These are phyloP conservation scores for Trichoderma citrinoviride DNA, from an alignment of 2,329 filamentous ascomycete species.

Conservation along the genomic window DNA sequence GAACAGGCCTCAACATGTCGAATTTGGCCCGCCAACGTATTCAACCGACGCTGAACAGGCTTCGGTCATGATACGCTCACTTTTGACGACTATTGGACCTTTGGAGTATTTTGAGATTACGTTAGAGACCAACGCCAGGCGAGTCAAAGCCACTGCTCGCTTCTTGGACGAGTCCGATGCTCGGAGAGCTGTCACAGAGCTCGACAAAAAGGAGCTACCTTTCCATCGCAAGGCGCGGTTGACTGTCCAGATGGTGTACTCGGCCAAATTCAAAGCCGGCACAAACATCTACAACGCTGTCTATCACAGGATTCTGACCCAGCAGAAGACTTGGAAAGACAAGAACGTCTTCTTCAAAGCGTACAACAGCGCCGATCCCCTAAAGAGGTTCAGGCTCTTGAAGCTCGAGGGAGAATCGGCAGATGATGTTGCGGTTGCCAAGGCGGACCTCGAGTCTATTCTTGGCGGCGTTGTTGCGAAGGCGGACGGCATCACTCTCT, in stretches of 20 bases:
- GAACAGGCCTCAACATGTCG: neutral
- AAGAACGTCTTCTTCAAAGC: neutral
- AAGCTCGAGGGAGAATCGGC: slow-evolving; percentile 10
- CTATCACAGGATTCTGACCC: slow-evolving; percentile 30
- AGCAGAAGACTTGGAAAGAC: neutral
- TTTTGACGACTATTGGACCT: slow-evolving; percentile 33
- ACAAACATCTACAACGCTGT: slow-evolving; percentile 35
- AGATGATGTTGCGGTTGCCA: neutral
- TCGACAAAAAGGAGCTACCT: slow-evolving; percentile 30
- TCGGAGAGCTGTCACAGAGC: slow-evolving; percentile 24
- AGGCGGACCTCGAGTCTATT: slow-evolving; percentile 3
- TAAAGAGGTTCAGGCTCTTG: neutral
- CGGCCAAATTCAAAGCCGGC: slow-evolving; percentile 40
- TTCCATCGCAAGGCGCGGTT: slow-evolving; percentile 35
- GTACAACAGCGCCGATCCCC: neutral
- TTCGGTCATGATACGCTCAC: slow-evolving; percentile 28
- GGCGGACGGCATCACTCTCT: neutral
- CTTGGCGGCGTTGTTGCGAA: neutral
- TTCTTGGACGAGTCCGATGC: slow-evolving; percentile 41
- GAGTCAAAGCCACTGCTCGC: slow-evolving; percentile 40
- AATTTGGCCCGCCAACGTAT: neutral
- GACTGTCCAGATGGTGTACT: slow-evolving; percentile 37
- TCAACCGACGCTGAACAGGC: slow-evolving; percentile 25
- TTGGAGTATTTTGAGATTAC: slow-evolving; percentile 37
- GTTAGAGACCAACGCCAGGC: slow-evolving; percentile 30